phyloP scores from a whole-genome alignment of 2,329 filamentous ascomycete species.

The Colletotrichum liaoningense region DNA sequence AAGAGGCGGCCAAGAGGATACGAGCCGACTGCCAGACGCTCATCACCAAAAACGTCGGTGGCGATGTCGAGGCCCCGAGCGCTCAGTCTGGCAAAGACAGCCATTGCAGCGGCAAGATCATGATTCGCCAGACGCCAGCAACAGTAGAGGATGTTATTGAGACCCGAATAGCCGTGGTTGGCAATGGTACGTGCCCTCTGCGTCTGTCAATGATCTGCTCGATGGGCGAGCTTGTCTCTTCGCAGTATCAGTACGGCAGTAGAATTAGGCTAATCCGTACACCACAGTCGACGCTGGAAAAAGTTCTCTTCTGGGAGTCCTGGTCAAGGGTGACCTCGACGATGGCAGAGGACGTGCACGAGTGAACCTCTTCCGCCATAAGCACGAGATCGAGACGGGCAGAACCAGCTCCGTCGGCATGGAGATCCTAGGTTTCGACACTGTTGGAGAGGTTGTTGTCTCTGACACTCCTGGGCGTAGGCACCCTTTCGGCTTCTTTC shows the following conservation, averaged over 20 bases:
- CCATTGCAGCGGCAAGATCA: slow-evolving; percentile 84
- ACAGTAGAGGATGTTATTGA: slow-evolving; percentile 91
- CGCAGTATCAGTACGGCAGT: background rate
- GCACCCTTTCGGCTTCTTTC: slow-evolving; percentile 34
- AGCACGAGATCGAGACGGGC: slow-evolving; percentile 96
- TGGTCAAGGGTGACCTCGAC: slow-evolving; percentile 95
- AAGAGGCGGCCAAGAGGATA: slow-evolving; percentile 70
- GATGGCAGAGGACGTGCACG: slow-evolving; percentile 94
- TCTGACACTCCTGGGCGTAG: slow-evolving; percentile 86
- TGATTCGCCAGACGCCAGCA: slow-evolving; percentile 80
- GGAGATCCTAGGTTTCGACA: slow-evolving; percentile 99
- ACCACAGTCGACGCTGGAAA: slow-evolving; percentile 92
- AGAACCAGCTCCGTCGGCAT: slow-evolving; percentile 96
- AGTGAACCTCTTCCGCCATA: slow-evolving; percentile 96
- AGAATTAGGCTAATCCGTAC: background rate
- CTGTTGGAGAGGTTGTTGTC: slow-evolving; percentile 82
- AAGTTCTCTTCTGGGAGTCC: slow-evolving; percentile 92
- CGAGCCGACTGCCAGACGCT: slow-evolving; percentile 84
- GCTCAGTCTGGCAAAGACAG: slow-evolving; percentile 73
- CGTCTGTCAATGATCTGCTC: background rate
- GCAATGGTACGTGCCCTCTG: slow-evolving; percentile 74
- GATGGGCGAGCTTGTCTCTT: background rate
- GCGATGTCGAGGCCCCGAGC: slow-evolving; percentile 76
- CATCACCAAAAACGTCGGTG: slow-evolving; percentile 91
- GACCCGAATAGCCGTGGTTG: slow-evolving; percentile 95